Percentiles rank a stretch among this genome's conserved stretches.
These are phyloP conservation scores for Chenopodium formosanum DNA, from an alignment of 148 eudicot genomes.

Conservation along the genomic window DNA sequence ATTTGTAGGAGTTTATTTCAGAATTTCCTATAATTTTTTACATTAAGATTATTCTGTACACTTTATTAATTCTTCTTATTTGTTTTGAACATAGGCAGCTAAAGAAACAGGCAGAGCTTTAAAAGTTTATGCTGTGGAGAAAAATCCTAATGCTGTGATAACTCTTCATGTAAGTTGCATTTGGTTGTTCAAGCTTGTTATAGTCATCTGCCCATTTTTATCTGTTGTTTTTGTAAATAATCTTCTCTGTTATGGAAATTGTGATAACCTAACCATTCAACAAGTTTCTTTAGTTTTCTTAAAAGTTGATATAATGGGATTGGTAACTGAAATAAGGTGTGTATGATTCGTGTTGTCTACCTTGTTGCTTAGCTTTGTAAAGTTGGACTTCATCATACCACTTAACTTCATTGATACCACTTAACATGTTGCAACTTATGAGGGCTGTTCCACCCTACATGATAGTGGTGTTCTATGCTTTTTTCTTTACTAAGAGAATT, in stretches of 20 bases:
- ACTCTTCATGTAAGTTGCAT: slow-evolving; percentile 87
- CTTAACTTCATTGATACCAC: no score
- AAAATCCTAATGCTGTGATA: slow-evolving; percentile 94
- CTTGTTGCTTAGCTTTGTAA: no score
- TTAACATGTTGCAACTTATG: background rate
- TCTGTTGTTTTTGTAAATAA: background rate
- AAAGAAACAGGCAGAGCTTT: slow-evolving; percentile 89
- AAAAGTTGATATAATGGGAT: background rate
- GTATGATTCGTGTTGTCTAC: no score
- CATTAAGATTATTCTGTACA: background rate
- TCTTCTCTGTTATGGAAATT: background rate
- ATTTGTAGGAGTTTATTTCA: background rate
- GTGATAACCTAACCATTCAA: background rate
- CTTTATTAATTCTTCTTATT: slow-evolving; percentile 4
- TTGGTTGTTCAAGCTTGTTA: background rate
- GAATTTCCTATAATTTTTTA: background rate
- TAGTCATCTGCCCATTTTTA: background rate
- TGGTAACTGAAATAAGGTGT: no score
- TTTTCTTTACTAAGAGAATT: no score
- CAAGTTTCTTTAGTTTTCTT: background rate
- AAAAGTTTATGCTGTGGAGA: slow-evolving; percentile 96
- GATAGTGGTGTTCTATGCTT: background rate
- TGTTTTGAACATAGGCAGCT: slow-evolving; percentile 60
- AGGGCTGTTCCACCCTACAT: background rate
- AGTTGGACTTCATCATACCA: no score